Evolutionary conservation across 192 early-diverging fungal species (phyloP), one percentile per base, ranked within the genome.

Genomic region (Backusella liffmaniae): DNA sequence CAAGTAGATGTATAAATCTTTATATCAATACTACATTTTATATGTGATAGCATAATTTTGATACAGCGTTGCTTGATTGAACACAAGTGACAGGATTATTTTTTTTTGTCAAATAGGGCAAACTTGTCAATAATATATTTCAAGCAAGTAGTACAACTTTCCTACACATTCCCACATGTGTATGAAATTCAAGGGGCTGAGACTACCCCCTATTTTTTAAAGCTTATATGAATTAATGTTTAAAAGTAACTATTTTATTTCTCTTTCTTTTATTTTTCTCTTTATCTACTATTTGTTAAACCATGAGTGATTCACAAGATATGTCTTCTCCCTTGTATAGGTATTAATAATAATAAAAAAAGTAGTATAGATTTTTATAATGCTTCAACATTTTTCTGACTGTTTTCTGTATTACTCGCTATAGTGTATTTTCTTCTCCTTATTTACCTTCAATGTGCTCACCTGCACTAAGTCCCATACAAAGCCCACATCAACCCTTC

Each of bases 381-480:
- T 56, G 10, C 26, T 62, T 59, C 1, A 59, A 21, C 2, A 23
- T 59, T 21, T 59, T 21, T 23, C 18, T 23, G 6, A n/a, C n/a
- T 56, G 21, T 23, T 23, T 10, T 56, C n/a, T 51, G 12, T 26
- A 1, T 62, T 59, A 59, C 8, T 26, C 23, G 4, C 29, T 59
- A 59, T 59, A 59, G 56, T 29, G 56, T 59, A 29, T 59, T 59
- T 59, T 59, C 56, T 59, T 59, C 56, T 62, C 56, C 56, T 13
- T 62, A 62, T 29, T 26, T 62, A 29, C 56, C 26, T 62, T 29
- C 56, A 62, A 29, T 62, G 26, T 62, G 56, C 26, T 62, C 56
- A 62, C 56, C 56, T 12, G n/a, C 56, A 29, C 23, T 62, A 62
- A 62, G 56, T 62, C 56, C 56, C 10, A 29, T 62, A 26, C 56